Evolutionary conservation across 495 filamentous ascomycete species (phyloP).

Genomic region (Lasiosphaeria miniovina): DNA sequence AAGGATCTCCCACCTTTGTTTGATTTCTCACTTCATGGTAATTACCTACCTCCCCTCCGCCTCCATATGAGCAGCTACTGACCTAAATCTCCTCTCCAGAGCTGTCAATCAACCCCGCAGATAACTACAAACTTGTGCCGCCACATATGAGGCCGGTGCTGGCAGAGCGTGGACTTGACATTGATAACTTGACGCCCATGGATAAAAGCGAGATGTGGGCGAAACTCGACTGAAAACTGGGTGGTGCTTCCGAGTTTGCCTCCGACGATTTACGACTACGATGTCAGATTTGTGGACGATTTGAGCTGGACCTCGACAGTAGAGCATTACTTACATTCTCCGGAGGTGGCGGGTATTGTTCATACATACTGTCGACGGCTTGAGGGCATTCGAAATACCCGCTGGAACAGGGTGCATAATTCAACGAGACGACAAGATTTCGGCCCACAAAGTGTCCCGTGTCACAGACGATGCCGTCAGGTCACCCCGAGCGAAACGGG

Average conservation of each 20-base stretch:
- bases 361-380: slow-evolving; percentile 28
- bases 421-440: slow-evolving; percentile 15
- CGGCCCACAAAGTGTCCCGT: slow-evolving; percentile 15
- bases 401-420: slow-evolving; percentile 14
- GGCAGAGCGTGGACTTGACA: slow-evolving; percentile 75
- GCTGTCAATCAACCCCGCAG: slow-evolving; percentile 84
- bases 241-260: slow-evolving; percentile 11
- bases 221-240: slow-evolving; percentile 75
- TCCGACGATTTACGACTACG: slow-evolving; percentile 18
- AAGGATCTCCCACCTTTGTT: slow-evolving; percentile 86
- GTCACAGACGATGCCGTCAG: slow-evolving; percentile 19
- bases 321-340: slow-evolving; percentile 25
- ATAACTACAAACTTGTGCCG: slow-evolving; percentile 86
- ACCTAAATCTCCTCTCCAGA: slow-evolving; percentile 50
- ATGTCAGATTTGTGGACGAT: slow-evolving; percentile 17
- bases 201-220: slow-evolving; percentile 95
- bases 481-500: slow-evolving; percentile 11
- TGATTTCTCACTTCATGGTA: slow-evolving; percentile 93
- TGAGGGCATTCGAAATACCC: slow-evolving; percentile 26
- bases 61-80: background rate
- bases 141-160: slow-evolving; percentile 73
- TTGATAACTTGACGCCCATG: slow-evolving; percentile 90
- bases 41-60: slow-evolving; percentile 25
- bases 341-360: slow-evolving; percentile 26
- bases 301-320: slow-evolving; percentile 28